phyloP scores from a whole-genome alignment of 129 eudicot genomes.

The carrot (Daucus carota) region DNA sequence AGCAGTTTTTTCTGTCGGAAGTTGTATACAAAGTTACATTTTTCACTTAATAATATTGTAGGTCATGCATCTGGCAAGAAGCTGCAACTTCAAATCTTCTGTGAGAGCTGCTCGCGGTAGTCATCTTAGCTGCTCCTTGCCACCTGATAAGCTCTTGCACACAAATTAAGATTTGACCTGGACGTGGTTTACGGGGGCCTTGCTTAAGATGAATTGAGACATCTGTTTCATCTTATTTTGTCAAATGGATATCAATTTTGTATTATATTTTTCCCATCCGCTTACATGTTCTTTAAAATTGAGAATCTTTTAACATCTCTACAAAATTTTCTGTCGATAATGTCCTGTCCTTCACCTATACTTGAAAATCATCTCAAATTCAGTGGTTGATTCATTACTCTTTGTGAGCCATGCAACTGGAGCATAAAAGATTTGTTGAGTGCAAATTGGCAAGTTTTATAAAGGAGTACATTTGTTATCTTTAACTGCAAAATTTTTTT shows the following conservation, averaged over 20 bases:
- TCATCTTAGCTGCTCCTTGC: not conserved
- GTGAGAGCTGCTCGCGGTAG: not conserved
- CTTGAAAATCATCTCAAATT: not conserved
- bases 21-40: not conserved
- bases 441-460: no score
- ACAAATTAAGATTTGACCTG: not conserved
- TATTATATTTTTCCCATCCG: not conserved
- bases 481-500: no score
- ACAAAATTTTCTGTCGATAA: not conserved
- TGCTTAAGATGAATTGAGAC: not conserved
- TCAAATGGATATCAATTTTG: not conserved
- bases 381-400: not conserved
- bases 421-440: no score
- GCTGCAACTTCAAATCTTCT: not conserved
- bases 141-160: not conserved
- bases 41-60: not conserved
- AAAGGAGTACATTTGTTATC: no score
- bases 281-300: not conserved
- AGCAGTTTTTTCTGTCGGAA: not conserved
- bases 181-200: not conserved
- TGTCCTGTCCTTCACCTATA: not conserved
- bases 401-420: no score
- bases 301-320: not conserved
- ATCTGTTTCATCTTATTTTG: not conserved
- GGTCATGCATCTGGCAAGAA: conserved; percentile 1